Percentiles rank a stretch among this genome's conserved stretches.
These are phyloP conservation scores for Margaritispora aquatica DNA, from an alignment of 495 filamentous ascomycete genomes.

Conservation along the genomic window DNA sequence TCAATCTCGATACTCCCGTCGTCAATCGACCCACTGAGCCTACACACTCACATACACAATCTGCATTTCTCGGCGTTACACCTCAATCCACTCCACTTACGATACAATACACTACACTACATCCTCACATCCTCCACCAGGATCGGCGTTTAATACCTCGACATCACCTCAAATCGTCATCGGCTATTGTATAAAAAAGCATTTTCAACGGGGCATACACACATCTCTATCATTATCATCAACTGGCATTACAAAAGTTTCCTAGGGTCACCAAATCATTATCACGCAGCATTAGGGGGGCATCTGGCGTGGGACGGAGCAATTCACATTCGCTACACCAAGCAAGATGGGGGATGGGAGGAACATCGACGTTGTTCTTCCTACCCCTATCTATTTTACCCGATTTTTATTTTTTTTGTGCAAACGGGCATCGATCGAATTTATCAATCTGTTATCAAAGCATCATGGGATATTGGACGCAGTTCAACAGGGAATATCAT, in stretches of 20 bases:
- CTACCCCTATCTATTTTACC: too few relatives aligned
- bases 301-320: not conserved
- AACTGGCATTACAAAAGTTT: not conserved
- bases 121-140: slow-evolving; percentile 13
- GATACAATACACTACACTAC: slow-evolving; percentile 21
- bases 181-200: slow-evolving; percentile 12
- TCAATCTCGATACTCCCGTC: slow-evolving; percentile 54
- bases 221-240: slow-evolving; percentile 10
- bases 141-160: slow-evolving; percentile 20
- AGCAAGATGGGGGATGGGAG: not conserved
- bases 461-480: not conserved
- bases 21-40: slow-evolving; percentile 34
- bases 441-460: not conserved
- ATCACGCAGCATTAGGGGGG: not conserved
- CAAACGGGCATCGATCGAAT: not conserved
- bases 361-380: too few relatives aligned
- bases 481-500: not conserved
- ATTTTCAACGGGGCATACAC: slow-evolving; percentile 11
- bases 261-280: not conserved
- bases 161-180: slow-evolving; percentile 2
- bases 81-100: slow-evolving; percentile 11
- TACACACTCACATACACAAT: not conserved
- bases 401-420: not conserved
- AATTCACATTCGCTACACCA: not conserved
- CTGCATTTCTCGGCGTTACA: slow-evolving; percentile 13